Evolutionary conservation across 2,329 filamentous ascomycete species (phyloP), one percentile per base, ranked within the genome.

Genomic region (Penicillium sp.): DNA sequence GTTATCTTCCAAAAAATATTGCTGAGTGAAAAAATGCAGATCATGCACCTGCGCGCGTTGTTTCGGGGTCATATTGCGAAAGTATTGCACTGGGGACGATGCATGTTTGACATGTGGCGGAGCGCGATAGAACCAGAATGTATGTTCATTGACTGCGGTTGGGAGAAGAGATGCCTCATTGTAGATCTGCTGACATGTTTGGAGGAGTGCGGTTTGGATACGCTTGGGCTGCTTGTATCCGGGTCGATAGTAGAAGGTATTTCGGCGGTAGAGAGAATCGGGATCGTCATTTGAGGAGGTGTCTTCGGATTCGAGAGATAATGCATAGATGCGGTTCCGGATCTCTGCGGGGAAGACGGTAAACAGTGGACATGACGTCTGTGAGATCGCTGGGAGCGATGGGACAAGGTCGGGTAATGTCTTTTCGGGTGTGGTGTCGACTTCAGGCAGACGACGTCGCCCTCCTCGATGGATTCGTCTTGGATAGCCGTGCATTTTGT

Each of bases 181-280:
- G 59, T 77, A 78, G 26, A 75, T 60, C 2, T 70, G 63, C 6
- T 74, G 71, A 48, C 75, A 78, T 7, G 75, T 77, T 21, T 60
- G 67, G 0, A 78, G 69, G 16, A 79, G 65, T 5, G 62, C 27
- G 4, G 65, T 73, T 45, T 71, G 53, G n/a, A 72, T 66, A 57
- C 49, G 61, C 16, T 56, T 62, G 14, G 66, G 66, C 50, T 70
- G 59, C 3, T 70, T 68, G 58, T 76, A 74, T 10, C 60, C 63
- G 9, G 70, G 70, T 2, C 70, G 62, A 59, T 67, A 68, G 57
- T 67, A 68, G 43, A 63, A 63, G 6, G 61, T 62, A 21, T 69
- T 57, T 41, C 37, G 52, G 6, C 52, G 54, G 48, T 70, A 70
- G 8, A 63, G 22, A 16, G 55, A 37, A 16, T 29, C 13, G 6